Conservation (phyloP, 2,329 filamentous ascomycete genomes). For the Neocucurbitaria cava region DNA sequence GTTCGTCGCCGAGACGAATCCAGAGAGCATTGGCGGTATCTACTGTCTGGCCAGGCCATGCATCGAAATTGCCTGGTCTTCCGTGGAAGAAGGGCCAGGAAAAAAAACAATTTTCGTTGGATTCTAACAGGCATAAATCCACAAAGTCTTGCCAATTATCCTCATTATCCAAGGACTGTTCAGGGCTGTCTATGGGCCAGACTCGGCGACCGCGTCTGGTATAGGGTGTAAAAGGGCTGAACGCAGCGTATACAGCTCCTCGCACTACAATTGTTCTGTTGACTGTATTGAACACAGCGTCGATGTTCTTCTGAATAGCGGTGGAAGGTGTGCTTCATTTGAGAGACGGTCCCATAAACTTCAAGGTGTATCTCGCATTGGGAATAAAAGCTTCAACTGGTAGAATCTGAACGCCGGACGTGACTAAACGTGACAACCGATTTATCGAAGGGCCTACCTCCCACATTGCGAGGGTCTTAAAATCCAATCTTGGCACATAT, state of each 20-base stretch:
- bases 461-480: neutral
- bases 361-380: neutral
- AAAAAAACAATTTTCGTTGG: neutral
- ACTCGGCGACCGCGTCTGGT: neutral
- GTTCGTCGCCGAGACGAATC: neutral
- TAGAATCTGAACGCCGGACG: neutral
- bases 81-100: neutral
- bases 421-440: neutral
- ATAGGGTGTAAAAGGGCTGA: neutral
- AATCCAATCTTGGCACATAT: neutral
- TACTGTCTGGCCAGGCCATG: neutral
- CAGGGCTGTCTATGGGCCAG: neutral
- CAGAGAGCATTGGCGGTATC: neutral
- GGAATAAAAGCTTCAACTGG: neutral
- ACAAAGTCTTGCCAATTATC: neutral
- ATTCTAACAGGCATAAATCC: neutral
- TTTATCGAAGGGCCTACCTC: neutral
- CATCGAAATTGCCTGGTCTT: neutral
- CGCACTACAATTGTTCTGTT: neutral
- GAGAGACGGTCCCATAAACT: neutral
- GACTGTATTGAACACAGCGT: neutral
- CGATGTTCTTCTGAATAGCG: neutral
- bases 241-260: neutral
- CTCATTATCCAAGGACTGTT: neutral
- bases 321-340: neutral